Evolutionary conservation across 1,284 basidiomycete genomes (phyloP).

Genomic region (Ustilago loliicola): DNA sequence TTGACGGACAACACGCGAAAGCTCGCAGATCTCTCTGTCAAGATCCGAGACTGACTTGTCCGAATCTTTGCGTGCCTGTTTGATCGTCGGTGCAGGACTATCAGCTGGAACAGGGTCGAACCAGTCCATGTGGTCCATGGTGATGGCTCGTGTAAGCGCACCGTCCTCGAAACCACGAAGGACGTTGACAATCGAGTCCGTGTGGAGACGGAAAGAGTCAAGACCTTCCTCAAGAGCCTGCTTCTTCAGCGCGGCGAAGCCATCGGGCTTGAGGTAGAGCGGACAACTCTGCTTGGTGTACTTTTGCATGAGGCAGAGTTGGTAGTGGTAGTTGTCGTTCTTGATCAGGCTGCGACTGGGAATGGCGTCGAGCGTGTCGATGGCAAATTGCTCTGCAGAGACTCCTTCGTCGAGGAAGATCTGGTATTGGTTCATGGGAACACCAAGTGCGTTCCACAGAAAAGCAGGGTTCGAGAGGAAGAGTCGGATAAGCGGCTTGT

Average conservation of each 20-base stretch:
- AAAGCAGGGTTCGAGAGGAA: slow-evolving; percentile 76
- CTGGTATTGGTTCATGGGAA: slow-evolving; percentile 81
- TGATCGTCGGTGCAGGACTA: slow-evolving; percentile 71
- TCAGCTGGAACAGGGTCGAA: slow-evolving; percentile 76
- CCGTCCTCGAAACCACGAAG: slow-evolving; percentile 70
- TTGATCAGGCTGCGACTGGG: slow-evolving; percentile 60
- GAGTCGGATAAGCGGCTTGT: slow-evolving; percentile 76
- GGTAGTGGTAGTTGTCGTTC: slow-evolving; percentile 70
- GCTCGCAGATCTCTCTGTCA: slow-evolving; percentile 77
- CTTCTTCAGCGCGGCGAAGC: slow-evolving; percentile 77
- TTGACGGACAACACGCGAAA: slow-evolving; percentile 76
- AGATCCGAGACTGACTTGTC: slow-evolving; percentile 73
- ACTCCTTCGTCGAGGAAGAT: slow-evolving; percentile 79
- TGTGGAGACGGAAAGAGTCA: slow-evolving; percentile 81
- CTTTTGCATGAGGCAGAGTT: slow-evolving; percentile 75
- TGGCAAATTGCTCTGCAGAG: slow-evolving; percentile 67
- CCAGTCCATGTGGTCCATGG: slow-evolving; percentile 87
- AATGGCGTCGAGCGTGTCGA: slow-evolving; percentile 69
- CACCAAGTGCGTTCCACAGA: slow-evolving; percentile 86
- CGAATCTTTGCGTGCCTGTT: slow-evolving; percentile 69
- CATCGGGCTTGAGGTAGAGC: slow-evolving; percentile 78
- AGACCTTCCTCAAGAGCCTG: slow-evolving; percentile 73
- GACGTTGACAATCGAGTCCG: slow-evolving; percentile 82
- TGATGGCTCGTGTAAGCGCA: slow-evolving; percentile 72
- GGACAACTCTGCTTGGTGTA: slow-evolving; percentile 81